These are phyloP conservation scores for Citrullus mucosospermus DNA, from an alignment of 306 rosid genomes.

Conservation along the genomic window DNA sequence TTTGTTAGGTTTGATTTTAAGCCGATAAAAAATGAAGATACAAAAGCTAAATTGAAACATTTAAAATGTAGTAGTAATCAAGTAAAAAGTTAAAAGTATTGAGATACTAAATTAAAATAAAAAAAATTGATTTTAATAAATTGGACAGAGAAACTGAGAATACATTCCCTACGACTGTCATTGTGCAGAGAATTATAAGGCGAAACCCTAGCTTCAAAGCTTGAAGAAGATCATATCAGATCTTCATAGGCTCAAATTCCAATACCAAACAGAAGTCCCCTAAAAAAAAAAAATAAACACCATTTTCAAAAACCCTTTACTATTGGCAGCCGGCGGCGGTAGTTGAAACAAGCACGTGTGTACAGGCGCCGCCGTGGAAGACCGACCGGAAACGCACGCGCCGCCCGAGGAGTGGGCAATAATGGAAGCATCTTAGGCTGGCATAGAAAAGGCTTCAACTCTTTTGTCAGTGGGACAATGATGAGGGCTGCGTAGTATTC, in stretches of 20 bases:
- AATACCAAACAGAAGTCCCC: neutral
- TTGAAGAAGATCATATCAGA: neutral
- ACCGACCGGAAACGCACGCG: neutral
- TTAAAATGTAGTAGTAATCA: too few relatives aligned
- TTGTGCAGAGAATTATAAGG: neutral
- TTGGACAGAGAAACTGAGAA: neutral
- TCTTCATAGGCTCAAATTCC: neutral
- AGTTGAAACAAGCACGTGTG: neutral
- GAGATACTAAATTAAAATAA: neutral
- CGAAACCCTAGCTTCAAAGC: slow-evolving; percentile 3
- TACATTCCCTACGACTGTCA: neutral
- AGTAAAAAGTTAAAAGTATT: too few relatives aligned
- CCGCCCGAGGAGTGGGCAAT: neutral
- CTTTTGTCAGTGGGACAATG: slow-evolving; percentile 3
- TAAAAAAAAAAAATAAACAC: neutral
- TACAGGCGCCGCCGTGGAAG: neutral
- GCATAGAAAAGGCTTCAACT: neutral
- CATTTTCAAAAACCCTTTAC: neutral
- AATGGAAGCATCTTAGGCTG: neutral
- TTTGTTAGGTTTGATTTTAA: too few relatives aligned
- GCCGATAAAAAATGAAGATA: too few relatives aligned
- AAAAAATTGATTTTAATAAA: neutral
- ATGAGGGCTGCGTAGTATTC: neutral
- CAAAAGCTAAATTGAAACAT: too few relatives aligned
- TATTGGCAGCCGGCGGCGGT: neutral